These are phyloP conservation scores for Oryza glaberrima DNA, from an alignment of 176 grass and related monocot species.

Conservation along the genomic window DNA sequence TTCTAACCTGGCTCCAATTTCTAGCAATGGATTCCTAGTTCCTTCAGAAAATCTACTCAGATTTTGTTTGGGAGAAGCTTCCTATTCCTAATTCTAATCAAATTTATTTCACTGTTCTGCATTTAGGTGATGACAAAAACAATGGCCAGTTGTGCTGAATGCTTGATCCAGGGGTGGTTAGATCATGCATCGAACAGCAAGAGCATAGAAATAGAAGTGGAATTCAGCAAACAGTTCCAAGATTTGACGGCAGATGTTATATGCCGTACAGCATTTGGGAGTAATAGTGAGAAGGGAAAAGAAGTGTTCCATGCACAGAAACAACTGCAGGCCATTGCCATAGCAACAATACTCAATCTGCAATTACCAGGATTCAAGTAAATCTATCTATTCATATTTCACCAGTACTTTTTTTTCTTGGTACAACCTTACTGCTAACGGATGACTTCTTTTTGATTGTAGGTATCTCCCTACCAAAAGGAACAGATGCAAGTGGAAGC, in stretches of 20 bases:
- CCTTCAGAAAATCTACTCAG: neutral
- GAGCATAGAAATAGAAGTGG: slow-evolving; percentile 29
- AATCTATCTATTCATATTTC: neutral
- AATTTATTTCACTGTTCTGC: neutral
- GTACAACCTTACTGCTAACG: neutral
- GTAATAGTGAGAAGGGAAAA: slow-evolving; percentile 51
- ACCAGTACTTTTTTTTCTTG: neutral
- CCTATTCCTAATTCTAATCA: neutral
- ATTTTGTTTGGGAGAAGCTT: neutral
- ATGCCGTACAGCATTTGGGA: slow-evolving; percentile 56
- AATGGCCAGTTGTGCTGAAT: slow-evolving; percentile 39
- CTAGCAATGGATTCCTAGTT: neutral
- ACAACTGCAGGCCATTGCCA: slow-evolving; percentile 32
- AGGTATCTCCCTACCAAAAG: slow-evolving; percentile 55
- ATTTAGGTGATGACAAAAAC: slow-evolving; percentile 49
- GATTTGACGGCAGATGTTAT: slow-evolving; percentile 59
- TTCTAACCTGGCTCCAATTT: neutral
- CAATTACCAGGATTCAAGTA: slow-evolving; percentile 54
- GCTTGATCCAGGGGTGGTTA: slow-evolving; percentile 49
- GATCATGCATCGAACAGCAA: neutral
- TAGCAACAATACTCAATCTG: slow-evolving; percentile 41
- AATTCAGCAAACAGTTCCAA: slow-evolving; percentile 46
- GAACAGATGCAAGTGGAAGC: slow-evolving; percentile 42
- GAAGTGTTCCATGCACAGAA: slow-evolving; percentile 55
- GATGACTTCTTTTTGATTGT: neutral